A percentile compares a stretch with the other conserved stretches of the same genome.
Conservation (phyloP, 306 rosid genomes). For the Trichosanthes truncata region DNA sequence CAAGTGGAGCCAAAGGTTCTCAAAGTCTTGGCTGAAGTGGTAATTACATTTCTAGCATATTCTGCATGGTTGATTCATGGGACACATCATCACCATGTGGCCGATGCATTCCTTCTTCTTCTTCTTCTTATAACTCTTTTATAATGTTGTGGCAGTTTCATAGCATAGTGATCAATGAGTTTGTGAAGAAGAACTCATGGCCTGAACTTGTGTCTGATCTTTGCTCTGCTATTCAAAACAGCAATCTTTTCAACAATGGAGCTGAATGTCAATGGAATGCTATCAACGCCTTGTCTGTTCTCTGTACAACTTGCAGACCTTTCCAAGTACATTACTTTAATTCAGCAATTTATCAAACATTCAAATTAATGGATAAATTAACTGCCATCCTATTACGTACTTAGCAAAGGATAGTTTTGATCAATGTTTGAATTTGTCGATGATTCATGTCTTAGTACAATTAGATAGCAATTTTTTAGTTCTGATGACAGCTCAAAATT, state of each 20-base stretch:
- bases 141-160: conserved; percentile 42
- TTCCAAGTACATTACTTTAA: conserved; percentile 45
- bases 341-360: neutral
- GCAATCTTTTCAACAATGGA: conserved; percentile 33
- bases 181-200: conserved; percentile 60
- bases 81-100: neutral
- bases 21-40: conserved; percentile 70
- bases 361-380: neutral
- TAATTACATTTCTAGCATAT: conserved; percentile 10
- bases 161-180: conserved; percentile 41
- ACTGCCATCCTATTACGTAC: neutral
- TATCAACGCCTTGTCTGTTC: conserved; percentile 46
- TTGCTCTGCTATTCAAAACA: conserved; percentile 55
- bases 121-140: neutral
- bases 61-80: neutral
- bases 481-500: neutral
- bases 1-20: conserved; percentile 48
- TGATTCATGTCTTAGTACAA: neutral
- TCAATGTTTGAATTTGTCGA: neutral
- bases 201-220: conserved; percentile 63
- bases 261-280: conserved; percentile 43
- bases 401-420: neutral
- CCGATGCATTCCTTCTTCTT: neutral
- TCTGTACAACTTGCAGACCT: conserved; percentile 72
- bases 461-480: neutral